Conservation (phyloP, 495 filamentous ascomycete species). For the Daldinia caldariorum region DNA sequence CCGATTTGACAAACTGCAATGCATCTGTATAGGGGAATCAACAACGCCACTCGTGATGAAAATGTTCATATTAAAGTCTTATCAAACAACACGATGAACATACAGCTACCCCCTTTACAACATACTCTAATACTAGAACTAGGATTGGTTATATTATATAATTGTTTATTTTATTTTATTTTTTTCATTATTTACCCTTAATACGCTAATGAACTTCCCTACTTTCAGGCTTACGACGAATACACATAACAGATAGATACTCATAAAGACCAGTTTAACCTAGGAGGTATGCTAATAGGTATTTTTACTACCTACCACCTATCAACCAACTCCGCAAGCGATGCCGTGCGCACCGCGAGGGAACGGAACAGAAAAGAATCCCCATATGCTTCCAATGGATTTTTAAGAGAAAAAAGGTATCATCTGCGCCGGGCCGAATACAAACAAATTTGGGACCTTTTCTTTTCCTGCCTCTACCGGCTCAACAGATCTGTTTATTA, state of each 20-base stretch:
- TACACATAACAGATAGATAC: conserved; percentile 22
- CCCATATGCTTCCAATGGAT: conserved; percentile 33
- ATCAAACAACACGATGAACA: background rate
- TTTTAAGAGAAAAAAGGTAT: conserved; percentile 41
- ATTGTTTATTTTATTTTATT: background rate
- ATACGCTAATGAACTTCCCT: background rate
- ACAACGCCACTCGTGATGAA: background rate
- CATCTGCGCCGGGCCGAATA: conserved; percentile 44
- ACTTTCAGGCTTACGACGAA: conserved; percentile 17
- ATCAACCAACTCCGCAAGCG: conserved; percentile 37
- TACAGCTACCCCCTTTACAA: background rate
- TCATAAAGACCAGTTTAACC: conserved; percentile 22
- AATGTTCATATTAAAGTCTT: background rate
- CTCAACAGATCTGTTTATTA: background rate
- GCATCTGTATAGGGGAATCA: background rate
- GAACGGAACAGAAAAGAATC: conserved; percentile 23
- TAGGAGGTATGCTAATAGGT: conserved; percentile 37
- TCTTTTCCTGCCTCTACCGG: conserved; percentile 6
- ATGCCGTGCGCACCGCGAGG: conserved; percentile 30
- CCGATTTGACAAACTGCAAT: background rate
- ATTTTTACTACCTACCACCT: conserved; percentile 30
- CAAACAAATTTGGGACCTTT: conserved; percentile 28
- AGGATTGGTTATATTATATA: background rate
- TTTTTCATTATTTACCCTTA: background rate
- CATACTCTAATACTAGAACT: background rate